Evolutionary conservation across 768 basidiomycete species (phyloP).

Genomic region (Hortiboletus campestris): DNA sequence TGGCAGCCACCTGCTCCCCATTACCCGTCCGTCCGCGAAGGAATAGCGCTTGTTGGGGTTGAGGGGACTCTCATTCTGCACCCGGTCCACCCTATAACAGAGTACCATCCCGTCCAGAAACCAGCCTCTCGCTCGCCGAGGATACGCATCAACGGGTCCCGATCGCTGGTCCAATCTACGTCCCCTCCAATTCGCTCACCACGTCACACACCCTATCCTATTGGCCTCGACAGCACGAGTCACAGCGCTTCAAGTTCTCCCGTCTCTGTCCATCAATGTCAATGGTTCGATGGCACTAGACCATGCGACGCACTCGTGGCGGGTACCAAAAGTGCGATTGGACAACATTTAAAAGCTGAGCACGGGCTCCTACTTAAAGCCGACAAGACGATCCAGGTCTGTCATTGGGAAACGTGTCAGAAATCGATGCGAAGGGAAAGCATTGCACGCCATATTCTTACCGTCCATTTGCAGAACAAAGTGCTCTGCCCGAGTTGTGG

Average conservation of each 20-base stretch:
- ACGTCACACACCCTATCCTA: conserved; percentile 7
- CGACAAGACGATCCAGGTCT: conserved; percentile 9
- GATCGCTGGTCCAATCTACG: background rate
- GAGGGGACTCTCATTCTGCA: background rate
- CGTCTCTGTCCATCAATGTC: conserved; percentile 1
- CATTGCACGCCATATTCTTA: conserved; percentile 1
- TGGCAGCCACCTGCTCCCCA: background rate
- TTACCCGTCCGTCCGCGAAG: background rate
- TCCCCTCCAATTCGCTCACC: background rate
- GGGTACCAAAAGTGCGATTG: conserved; percentile 11
- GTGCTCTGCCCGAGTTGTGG: background rate
- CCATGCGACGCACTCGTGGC: conserved; percentile 1
- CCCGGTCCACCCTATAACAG: background rate
- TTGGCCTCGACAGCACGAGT: background rate
- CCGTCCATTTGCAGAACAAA: background rate
- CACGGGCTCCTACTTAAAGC: conserved; percentile 11
- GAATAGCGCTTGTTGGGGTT: background rate
- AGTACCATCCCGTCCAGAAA: background rate
- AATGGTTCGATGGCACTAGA: conserved; percentile 1
- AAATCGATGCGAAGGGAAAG: conserved; percentile 26
- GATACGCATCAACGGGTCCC: background rate
- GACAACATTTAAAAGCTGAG: conserved; percentile 3
- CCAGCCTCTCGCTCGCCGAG: background rate
- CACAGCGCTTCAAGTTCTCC: background rate
- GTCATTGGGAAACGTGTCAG: conserved; percentile 19